Percentiles rank a stretch among this genome's conserved stretches.
phyloP scores from a whole-genome alignment of 805 yeast species.

The Yarrowia sp. region DNA sequence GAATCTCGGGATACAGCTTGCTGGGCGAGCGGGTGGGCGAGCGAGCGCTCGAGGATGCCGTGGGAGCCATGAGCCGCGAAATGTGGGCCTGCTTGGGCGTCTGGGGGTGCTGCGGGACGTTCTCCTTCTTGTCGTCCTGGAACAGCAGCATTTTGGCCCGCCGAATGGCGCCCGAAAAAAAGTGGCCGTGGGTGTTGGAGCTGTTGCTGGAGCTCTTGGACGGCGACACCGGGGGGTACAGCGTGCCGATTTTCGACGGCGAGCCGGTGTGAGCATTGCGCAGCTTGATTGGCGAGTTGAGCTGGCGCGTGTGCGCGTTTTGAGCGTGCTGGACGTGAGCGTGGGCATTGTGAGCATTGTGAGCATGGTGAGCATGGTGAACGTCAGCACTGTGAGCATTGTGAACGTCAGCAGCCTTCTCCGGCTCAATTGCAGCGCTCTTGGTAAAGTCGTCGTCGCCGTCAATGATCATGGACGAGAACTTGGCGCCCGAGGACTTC shows the following conservation, averaged over 20 bases:
- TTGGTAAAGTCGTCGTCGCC: slow-evolving; percentile 13
- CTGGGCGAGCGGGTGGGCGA: neutral
- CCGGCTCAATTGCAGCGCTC: neutral
- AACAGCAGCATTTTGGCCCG: slow-evolving; percentile 6
- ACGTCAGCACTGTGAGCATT: neutral
- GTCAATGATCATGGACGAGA: slow-evolving; percentile 20
- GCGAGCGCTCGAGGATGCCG: neutral
- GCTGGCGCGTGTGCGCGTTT: neutral
- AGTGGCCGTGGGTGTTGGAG: neutral
- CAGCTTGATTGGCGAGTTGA: slow-evolving; percentile 20
- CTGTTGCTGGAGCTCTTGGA: neutral
- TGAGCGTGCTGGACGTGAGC: too few relatives aligned
- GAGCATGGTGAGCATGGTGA: neutral
- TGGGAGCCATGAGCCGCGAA: slow-evolving; percentile 22
- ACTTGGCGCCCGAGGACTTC: neutral
- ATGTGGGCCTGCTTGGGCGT: slow-evolving; percentile 6
- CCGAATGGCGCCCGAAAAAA: slow-evolving; percentile 17
- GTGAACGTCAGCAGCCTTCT: neutral
- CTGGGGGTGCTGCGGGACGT: neutral
- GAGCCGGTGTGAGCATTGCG: neutral
- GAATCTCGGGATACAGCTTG: slow-evolving; percentile 15
- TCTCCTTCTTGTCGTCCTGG: slow-evolving; percentile 22
- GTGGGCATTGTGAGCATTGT: too few relatives aligned
- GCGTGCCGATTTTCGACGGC: neutral
- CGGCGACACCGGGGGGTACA: slow-evolving; percentile 5